Evolutionary conservation across 2,329 filamentous ascomycete species (phyloP).

Genomic region (Parascedosporium putredinis): DNA sequence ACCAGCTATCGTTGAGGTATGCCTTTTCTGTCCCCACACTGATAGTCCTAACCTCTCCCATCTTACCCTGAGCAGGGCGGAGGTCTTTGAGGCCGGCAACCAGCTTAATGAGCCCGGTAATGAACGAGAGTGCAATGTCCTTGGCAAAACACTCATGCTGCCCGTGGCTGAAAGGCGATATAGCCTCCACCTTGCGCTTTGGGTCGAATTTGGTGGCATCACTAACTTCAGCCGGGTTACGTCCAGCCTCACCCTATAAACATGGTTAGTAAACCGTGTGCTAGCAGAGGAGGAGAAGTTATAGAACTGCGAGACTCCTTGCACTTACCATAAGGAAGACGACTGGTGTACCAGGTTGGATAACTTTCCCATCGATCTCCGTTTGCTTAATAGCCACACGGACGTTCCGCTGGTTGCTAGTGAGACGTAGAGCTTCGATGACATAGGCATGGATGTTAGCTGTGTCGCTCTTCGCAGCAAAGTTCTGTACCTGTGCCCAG

Average conservation of each 20-base stretch:
- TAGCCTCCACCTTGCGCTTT: conserved; percentile 25
- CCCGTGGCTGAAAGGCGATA: conserved; percentile 34
- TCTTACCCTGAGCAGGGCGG: conserved; percentile 32
- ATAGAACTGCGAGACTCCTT: too few relatives aligned
- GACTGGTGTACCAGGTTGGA: conserved; percentile 29
- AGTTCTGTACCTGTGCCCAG: conserved; percentile 30
- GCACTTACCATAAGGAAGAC: conserved; percentile 30
- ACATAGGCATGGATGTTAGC: conserved; percentile 26
- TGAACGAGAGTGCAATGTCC: conserved; percentile 28
- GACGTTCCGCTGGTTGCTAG: conserved; percentile 27
- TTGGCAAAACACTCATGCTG: conserved; percentile 35
- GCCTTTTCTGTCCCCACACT: conserved; percentile 26
- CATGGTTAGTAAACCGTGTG: conserved; percentile 12
- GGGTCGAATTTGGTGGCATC: conserved; percentile 30
- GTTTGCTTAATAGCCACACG: conserved; percentile 22
- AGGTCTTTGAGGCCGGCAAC: conserved; percentile 31
- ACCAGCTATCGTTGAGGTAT: conserved; percentile 39
- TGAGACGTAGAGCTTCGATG: conserved; percentile 29
- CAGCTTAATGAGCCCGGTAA: conserved; percentile 31
- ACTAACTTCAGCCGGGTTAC: conserved; percentile 25
- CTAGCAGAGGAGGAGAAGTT: not conserved
- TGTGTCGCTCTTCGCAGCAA: conserved; percentile 25
- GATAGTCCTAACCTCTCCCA: conserved; percentile 35
- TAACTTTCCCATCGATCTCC: conserved; percentile 26
- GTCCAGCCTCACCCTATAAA: conserved; percentile 25